Conservation (phyloP, 495 filamentous ascomycete species). For the Neurospora intermedia region DNA sequence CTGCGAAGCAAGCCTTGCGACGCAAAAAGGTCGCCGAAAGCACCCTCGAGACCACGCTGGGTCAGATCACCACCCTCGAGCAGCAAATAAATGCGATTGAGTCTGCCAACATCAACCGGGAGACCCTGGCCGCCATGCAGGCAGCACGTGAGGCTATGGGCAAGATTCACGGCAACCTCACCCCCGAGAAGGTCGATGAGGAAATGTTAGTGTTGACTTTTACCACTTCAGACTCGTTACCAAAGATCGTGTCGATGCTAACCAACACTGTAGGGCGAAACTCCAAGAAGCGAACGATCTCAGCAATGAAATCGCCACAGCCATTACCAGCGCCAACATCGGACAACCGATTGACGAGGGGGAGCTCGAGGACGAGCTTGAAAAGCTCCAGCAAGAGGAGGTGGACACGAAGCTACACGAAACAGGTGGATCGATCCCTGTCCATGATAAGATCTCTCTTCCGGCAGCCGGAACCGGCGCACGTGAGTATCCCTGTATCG, state of each 20-base stretch:
- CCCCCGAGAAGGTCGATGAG: constrained; percentile 83
- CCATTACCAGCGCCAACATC: constrained; percentile 62
- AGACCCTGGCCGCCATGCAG: constrained; percentile 92
- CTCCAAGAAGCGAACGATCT: constrained; percentile 85
- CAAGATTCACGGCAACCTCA: constrained; percentile 80
- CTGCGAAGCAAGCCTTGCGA: constrained; percentile 80
- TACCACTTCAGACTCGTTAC: not conserved
- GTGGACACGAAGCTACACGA: constrained; percentile 90
- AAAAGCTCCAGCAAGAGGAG: constrained; percentile 69
- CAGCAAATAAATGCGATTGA: constrained; percentile 96
- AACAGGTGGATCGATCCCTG: constrained; percentile 56
- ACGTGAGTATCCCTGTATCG: constrained; percentile 43
- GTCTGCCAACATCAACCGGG: constrained; percentile 95
- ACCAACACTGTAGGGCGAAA: constrained; percentile 58
- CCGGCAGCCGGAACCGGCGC: constrained; percentile 62
- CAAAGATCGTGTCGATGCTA: constrained; percentile 4
- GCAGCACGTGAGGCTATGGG: constrained; percentile 80
- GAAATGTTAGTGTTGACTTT: constrained; percentile 63
- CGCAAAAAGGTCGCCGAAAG: constrained; percentile 91
- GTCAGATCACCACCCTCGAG: constrained; percentile 84
- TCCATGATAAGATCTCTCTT: constrained; percentile 61
- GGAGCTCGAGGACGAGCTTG: constrained; percentile 72
- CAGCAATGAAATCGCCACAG: constrained; percentile 81
- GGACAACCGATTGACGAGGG: constrained; percentile 72
- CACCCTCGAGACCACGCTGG: constrained; percentile 77